Conservation (phyloP, 768 basidiomycete species). For the Boletus eberwhitei region DNA sequence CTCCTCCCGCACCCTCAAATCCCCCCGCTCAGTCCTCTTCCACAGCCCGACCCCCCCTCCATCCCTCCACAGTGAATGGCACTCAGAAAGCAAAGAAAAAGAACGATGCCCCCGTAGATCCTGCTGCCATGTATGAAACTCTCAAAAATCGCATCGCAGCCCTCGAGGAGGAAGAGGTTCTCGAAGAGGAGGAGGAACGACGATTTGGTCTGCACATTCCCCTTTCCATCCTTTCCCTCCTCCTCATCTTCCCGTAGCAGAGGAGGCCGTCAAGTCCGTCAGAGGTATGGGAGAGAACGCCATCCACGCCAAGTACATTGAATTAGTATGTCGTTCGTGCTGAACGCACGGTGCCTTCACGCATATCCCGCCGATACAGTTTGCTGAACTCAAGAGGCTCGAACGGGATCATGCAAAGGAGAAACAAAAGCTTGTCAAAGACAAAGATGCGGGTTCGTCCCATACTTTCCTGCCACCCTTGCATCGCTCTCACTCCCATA, state of each 20-base stretch:
- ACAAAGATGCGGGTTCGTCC: constrained; percentile 78
- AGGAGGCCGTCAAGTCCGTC: constrained; percentile 84
- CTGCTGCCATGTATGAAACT: constrained; percentile 83
- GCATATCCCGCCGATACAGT: constrained; percentile 45
- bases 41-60: constrained; percentile 24
- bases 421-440: constrained; percentile 86
- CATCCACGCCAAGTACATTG: constrained; percentile 84
- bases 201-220: constrained; percentile 56
- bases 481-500: constrained; percentile 14
- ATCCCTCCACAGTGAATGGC: constrained; percentile 30
- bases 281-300: constrained; percentile 80
- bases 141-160: constrained; percentile 87
- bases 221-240: not conserved
- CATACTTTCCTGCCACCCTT: not conserved
- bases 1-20: constrained; percentile 42
- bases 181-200: constrained; percentile 85
- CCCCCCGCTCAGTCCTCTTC: constrained; percentile 37
- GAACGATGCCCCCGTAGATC: constrained; percentile 68
- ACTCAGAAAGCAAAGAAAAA: constrained; percentile 63
- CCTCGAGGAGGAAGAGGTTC: constrained; percentile 81
- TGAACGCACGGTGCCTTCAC: constrained; percentile 17
- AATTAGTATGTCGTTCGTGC: constrained; percentile 57
- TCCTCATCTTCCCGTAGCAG: constrained; percentile 47
- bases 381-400: constrained; percentile 81
- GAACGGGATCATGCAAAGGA: constrained; percentile 90